Percentiles rank a stretch among this genome's conserved stretches.
Conservation (phyloP, 306 rosid genomes). For the Ochetophila trinervis region DNA sequence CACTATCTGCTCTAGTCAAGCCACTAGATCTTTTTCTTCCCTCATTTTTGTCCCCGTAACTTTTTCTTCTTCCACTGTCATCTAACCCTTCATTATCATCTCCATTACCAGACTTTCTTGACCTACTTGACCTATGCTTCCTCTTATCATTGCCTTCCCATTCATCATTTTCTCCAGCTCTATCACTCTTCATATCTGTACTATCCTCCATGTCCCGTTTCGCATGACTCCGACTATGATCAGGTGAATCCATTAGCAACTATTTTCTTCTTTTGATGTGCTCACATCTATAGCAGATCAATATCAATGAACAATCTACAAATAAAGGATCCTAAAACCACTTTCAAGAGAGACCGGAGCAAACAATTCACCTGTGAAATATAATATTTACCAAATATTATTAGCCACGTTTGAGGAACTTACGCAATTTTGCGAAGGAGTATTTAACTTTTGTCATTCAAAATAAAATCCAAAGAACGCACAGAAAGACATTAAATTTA, state of each 20-base stretch:
- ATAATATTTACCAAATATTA: too few species aligned
- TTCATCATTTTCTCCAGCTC: constrained; percentile 63
- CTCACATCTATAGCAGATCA: neutral
- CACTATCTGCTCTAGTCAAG: constrained; percentile 57
- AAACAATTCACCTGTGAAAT: too few species aligned
- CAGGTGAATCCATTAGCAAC: constrained; percentile 55
- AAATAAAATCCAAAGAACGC: too few species aligned
- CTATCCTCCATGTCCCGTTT: constrained; percentile 48
- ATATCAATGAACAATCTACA: neutral
- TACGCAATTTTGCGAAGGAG: too few species aligned
- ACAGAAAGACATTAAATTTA: too few species aligned
- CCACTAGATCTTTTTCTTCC: constrained; percentile 54
- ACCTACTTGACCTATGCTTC: constrained; percentile 74
- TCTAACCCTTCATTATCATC: constrained; percentile 66
- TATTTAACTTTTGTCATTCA: too few species aligned
- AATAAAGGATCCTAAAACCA: constrained; percentile 1
- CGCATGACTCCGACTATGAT: constrained; percentile 33
- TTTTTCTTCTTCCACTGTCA: constrained; percentile 57
- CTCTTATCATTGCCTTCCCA: constrained; percentile 73
- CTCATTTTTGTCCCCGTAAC: constrained; percentile 53
- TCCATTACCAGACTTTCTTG: constrained; percentile 56
- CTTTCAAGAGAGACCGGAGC: neutral
- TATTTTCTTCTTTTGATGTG: neutral
- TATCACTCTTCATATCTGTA: constrained; percentile 55
- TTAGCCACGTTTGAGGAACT: too few species aligned